Evolutionary conservation across 192 early-diverging fungal genomes (phyloP).

Genomic region (Coemansia sp.): DNA sequence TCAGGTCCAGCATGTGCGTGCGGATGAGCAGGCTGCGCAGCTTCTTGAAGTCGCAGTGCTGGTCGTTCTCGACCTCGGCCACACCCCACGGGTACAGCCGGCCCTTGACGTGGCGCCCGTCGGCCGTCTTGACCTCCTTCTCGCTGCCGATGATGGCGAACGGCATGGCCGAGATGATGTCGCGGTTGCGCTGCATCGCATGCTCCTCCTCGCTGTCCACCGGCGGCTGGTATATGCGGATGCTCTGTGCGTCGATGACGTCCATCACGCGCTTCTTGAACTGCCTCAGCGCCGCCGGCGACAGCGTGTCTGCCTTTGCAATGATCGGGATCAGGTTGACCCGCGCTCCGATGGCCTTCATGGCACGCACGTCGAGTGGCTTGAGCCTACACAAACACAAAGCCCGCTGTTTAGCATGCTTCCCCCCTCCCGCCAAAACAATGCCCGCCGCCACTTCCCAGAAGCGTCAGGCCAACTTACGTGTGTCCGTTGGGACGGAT

Average conservation of each 20-base stretch:
- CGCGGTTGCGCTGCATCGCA: slow-evolving; percentile 71
- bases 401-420: too few relatives aligned
- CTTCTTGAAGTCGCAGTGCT: slow-evolving; percentile 97
- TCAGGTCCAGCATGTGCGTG: slow-evolving; percentile 96
- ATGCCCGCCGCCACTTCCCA: too few relatives aligned
- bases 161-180: slow-evolving; percentile 86
- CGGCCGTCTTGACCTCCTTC: slow-evolving; percentile 71
- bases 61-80: slow-evolving; percentile 98
- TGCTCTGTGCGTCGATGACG: slow-evolving; percentile 85
- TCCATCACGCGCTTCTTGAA: slow-evolving; percentile 97
- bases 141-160: slow-evolving; percentile 93
- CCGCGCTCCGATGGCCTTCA: slow-evolving; percentile 93
- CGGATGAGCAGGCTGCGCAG: slow-evolving; percentile 93
- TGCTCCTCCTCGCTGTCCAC: slow-evolving; percentile 84
- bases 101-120: slow-evolving; percentile 89
- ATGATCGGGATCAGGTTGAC: slow-evolving; percentile 98
- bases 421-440: too few relatives aligned
- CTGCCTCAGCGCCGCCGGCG: slow-evolving; percentile 77
- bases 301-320: slow-evolving; percentile 97
- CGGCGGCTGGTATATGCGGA: slow-evolving; percentile 84
- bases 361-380: slow-evolving; percentile 94
- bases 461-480: slow-evolving; percentile 30
- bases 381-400: slow-evolving; percentile 46
- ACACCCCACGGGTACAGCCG: slow-evolving; percentile 98
- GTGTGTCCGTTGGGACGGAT: slow-evolving; percentile 97